These are phyloP conservation scores for Hamamelis virginiana DNA, from an alignment of 164 flowering plant genomes.

Conservation along the genomic window DNA sequence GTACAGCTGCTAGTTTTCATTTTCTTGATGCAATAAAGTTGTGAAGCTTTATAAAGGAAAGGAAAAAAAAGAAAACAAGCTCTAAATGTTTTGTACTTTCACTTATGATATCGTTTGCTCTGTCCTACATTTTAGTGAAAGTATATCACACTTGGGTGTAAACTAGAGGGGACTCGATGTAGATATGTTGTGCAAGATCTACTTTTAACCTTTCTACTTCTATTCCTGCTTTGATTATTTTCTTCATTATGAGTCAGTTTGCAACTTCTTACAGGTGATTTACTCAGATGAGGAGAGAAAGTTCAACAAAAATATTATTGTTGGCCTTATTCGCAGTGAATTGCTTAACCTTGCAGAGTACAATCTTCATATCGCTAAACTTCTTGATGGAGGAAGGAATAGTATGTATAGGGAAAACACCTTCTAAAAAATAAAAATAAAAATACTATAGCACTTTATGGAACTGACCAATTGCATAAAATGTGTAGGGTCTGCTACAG, in stretches of 20 bases:
- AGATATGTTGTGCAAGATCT: background rate
- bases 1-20: too few species aligned
- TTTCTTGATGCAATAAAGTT: too few species aligned
- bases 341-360: slow-evolving; percentile 88
- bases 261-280: slow-evolving; percentile 55
- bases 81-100: too few species aligned
- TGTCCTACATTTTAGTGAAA: too few species aligned
- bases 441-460: background rate
- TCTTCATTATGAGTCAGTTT: background rate
- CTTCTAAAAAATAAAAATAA: background rate
- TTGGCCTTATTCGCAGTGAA: slow-evolving; percentile 81
- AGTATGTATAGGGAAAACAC: slow-evolving; percentile 47
- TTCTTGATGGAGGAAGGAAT: slow-evolving; percentile 93
- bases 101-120: too few species aligned
- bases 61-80: too few species aligned
- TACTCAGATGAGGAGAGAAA: slow-evolving; percentile 90
- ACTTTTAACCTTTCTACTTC: background rate
- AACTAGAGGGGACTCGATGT: too few species aligned
- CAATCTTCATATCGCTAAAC: slow-evolving; percentile 90
- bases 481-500: slow-evolving; percentile 87
- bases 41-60: too few species aligned
- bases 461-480: slow-evolving; percentile 15
- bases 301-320: slow-evolving; percentile 79
- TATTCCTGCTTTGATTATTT: background rate
- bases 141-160: too few species aligned